phyloP scores from a whole-genome alignment of 2,329 filamentous ascomycete genomes.

The Ascochyta fabae region DNA sequence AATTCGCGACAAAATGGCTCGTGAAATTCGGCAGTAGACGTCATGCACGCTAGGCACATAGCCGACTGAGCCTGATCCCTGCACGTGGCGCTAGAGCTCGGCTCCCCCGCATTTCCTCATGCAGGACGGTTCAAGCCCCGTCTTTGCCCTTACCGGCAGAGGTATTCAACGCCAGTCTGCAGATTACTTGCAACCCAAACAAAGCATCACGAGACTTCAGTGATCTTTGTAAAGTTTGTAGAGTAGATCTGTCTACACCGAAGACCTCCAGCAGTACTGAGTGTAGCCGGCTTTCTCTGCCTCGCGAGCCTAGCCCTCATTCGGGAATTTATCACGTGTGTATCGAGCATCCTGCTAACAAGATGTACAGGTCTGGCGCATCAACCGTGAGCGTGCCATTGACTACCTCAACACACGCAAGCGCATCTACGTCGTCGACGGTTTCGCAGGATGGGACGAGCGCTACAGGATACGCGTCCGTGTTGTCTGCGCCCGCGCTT shows the following conservation, averaged over 20 bases:
- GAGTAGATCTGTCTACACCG: too few species aligned
- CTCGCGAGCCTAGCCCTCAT: constrained; percentile 4
- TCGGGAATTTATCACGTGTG: constrained; percentile 27
- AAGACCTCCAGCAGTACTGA: too few species aligned
- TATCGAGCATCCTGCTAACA: constrained; percentile 35
- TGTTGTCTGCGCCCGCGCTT: constrained; percentile 97
- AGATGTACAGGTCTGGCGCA: constrained; percentile 85
- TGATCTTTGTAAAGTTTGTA: too few species aligned
- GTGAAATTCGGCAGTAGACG: constrained; percentile 39
- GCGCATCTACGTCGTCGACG: constrained; percentile 98
- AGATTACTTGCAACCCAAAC: too few species aligned
- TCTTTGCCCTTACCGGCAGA: too few species aligned
- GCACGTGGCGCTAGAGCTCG: constrained; percentile 37
- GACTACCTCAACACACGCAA: constrained; percentile 99
- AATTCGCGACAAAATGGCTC: constrained; percentile 28
- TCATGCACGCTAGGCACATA: constrained; percentile 43
- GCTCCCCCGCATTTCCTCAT: constrained; percentile 45
- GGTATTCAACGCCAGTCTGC: too few species aligned
- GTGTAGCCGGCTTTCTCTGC: too few species aligned
- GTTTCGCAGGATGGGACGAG: constrained; percentile 97
- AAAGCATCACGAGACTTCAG: too few species aligned
- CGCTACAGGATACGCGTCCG: constrained; percentile 97
- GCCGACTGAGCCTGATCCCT: constrained; percentile 41
- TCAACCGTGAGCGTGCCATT: constrained; percentile 97
- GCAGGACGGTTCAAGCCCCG: constrained; percentile 19